Base-by-base conservation (phyloP, 2,329 filamentous ascomycete genomes). In the Cyphellophora attinorum region DNA sequence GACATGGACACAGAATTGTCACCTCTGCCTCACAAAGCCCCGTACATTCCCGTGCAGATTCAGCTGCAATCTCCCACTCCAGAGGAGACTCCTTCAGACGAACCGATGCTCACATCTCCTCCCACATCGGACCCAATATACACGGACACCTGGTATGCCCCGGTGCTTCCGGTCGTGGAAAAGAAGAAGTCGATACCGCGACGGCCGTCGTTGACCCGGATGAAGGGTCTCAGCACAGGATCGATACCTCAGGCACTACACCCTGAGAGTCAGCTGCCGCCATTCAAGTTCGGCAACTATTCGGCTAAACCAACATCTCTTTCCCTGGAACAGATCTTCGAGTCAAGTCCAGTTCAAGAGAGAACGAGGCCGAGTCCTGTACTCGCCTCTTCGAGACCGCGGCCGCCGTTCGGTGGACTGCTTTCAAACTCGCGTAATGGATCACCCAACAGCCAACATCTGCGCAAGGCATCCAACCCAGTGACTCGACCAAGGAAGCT, bases 1-100 rank as follows among this genome's bases (percentile, higher is more conserved):
- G 60, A 69, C 35, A 72, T 74, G 41, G 86, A 94, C 57, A 94
- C 96, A 85, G 88, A 96, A 53, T 79, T 95, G 58, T 95, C 89
- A 29, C 89, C 91, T 25, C 64, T 96, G 27, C 88, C 86, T 40
- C 85, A 94, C 66, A 95, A 94, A 66, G 72, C 81, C 10, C 86
- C 76, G 52, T 69, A 60, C 58, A 64, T 69, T 44, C 54, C 65
- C 30, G 58, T 68, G 18, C 70, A 81, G 47, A 67, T 83, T 43
- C 77, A 81, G 45, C 60, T 85, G 35, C 72, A 76, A 18, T 88
- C 84, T 18, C 84, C 85, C 2, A 81, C 80, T 2, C 81, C 81
- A 6, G 69, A 72, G 28, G 50, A 56, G 18, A 69, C 64, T 3
- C 56, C 62, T 5, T 57, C 60, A 36, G 68, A 68, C 17, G 55